These are phyloP conservation scores for Oryza coarctata DNA, from an alignment of 176 grass and related monocot species.

Conservation along the genomic window DNA sequence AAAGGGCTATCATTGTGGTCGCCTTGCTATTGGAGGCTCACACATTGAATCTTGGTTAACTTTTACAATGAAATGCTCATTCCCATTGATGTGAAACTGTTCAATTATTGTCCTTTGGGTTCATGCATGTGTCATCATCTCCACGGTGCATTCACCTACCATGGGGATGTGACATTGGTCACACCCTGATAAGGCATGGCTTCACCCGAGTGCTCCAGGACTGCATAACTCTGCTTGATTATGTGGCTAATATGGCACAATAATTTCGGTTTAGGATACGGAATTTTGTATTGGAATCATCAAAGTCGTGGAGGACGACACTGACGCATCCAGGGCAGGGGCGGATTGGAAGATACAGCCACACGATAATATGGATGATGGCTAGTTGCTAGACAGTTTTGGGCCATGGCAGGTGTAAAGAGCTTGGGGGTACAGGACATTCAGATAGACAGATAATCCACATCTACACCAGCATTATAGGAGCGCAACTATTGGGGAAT, in stretches of 20 bases:
- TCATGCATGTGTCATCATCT: slow-evolving; percentile 20
- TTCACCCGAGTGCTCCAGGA: neutral
- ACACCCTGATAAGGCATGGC: neutral
- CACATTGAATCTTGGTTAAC: neutral
- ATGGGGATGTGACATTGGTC: neutral
- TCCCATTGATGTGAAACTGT: neutral
- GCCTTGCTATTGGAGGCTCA: neutral
- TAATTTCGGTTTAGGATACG: neutral
- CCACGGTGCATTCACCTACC: slow-evolving; percentile 3
- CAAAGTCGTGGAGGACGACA: neutral
- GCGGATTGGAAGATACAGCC: neutral
- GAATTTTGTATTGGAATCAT: neutral
- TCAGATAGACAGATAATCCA: neutral
- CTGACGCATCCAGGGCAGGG: neutral
- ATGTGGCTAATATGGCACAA: neutral
- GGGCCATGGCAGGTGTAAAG: neutral
- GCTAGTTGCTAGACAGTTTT: neutral
- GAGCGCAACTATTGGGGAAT: neutral
- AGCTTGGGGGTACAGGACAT: neutral
- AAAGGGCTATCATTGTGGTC: neutral
- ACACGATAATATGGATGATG: neutral
- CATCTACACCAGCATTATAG: neutral
- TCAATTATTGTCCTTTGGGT: slow-evolving; percentile 36
- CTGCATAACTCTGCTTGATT: neutral
- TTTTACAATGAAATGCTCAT: neutral